These are phyloP conservation scores for Eleusine indica DNA, from an alignment of 176 grass and related monocot genomes.

Conservation along the genomic window DNA sequence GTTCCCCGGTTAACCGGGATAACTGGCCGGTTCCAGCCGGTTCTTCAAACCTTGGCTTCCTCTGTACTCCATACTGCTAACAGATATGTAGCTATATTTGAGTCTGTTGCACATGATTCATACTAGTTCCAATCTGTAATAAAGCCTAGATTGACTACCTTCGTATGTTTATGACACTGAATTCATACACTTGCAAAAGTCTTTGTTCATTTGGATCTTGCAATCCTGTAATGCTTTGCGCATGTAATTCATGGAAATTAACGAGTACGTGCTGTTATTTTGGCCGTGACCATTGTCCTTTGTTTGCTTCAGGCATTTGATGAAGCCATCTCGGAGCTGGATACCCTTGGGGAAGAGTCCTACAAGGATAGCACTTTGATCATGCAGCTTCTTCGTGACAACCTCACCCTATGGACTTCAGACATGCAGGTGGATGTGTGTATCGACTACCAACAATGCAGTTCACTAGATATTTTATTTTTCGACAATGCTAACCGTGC, in stretches of 20 bases:
- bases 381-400: constrained; percentile 99
- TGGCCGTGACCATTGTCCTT: constrained; percentile 11
- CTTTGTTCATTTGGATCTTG: not conserved
- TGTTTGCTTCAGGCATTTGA: constrained; percentile 76
- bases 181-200: not conserved
- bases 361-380: constrained; percentile 99
- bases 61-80: not conserved
- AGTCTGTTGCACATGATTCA: not conserved
- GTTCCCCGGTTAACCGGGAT: too few relatives aligned
- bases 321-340: constrained; percentile 88
- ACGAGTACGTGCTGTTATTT: not conserved
- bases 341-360: constrained; percentile 95
- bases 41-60: too few relatives aligned
- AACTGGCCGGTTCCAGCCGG: too few relatives aligned
- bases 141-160: not conserved
- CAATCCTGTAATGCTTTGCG: not conserved
- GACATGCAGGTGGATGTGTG: constrained; percentile 84
- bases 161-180: not conserved
- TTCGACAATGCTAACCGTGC: constrained; percentile 13
- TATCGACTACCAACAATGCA: constrained; percentile 2
- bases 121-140: not conserved
- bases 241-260: not conserved
- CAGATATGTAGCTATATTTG: constrained; percentile 4
- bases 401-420: constrained; percentile 97
- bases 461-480: not conserved